Evolutionary conservation across 208 protist species (phyloP).

Genomic region (Trypanosoma boissoni): DNA sequence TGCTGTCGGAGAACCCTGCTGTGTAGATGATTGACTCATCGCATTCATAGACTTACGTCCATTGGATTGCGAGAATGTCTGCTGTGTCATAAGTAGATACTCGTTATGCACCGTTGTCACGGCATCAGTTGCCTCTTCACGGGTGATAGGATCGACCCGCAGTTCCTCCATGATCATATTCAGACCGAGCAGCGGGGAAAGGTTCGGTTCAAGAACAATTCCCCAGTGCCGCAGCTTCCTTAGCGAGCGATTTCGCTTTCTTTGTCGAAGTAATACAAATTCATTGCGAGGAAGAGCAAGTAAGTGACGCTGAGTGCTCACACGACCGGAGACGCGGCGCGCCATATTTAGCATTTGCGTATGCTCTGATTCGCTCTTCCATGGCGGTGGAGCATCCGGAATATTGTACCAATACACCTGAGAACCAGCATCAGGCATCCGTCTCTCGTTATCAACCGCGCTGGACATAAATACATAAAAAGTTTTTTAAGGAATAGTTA

Average conservation of each 20-base stretch:
- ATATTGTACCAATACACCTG: slow-evolving; percentile 35
- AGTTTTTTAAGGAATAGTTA: too few species aligned
- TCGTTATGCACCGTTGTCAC: slow-evolving; percentile 26
- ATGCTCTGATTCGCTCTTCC: slow-evolving; percentile 10
- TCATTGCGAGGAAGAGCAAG: not conserved
- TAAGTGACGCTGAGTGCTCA: slow-evolving; percentile 9
- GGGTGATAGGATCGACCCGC: slow-evolving; percentile 17
- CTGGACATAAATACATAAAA: not conserved
- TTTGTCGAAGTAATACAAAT: not conserved
- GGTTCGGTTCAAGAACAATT: slow-evolving; percentile 49
- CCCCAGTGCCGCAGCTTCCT: slow-evolving; percentile 21
- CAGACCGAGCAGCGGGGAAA: slow-evolving; percentile 47
- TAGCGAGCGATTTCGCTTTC: not conserved
- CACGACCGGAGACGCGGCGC: not conserved
- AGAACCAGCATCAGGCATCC: slow-evolving; percentile 23
- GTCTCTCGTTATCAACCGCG: not conserved
- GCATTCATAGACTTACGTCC: not conserved
- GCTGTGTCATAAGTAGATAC: slow-evolving; percentile 31
- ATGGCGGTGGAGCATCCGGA: slow-evolving; percentile 13
- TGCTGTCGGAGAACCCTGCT: slow-evolving; percentile 10
- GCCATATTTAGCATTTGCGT: slow-evolving; percentile 6
- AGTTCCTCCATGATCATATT: slow-evolving; percentile 60
- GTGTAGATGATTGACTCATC: slow-evolving; percentile 2
- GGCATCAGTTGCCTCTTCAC: slow-evolving; percentile 27
- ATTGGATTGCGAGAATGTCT: slow-evolving; percentile 10